Evolutionary conservation across 1,284 basidiomycete genomes (phyloP).

Genomic region (Earliella scabrosa): DNA sequence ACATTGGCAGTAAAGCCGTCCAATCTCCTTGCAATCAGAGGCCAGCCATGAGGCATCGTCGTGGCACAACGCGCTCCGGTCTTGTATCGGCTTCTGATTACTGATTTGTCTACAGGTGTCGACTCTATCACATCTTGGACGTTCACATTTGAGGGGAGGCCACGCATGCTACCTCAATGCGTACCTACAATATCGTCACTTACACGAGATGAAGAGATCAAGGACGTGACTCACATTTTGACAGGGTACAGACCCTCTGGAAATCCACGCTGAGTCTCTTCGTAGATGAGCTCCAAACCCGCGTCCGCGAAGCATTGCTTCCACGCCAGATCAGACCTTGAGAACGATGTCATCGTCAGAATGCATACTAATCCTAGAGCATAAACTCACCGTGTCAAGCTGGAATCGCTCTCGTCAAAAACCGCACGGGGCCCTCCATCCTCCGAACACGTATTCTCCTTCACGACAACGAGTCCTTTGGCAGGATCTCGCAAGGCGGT

Average conservation of each 20-base stretch:
- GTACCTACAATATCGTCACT: constrained; percentile 49
- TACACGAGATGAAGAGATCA: not conserved
- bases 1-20: no score
- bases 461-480: constrained; percentile 77
- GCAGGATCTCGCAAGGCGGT: constrained; percentile 54
- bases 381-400: constrained; percentile 73
- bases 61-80: no score
- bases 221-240: no score
- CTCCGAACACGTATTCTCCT: constrained; percentile 88
- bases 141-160: no score
- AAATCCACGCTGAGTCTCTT: constrained; percentile 80
- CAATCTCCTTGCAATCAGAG: no score
- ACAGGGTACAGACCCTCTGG: constrained; percentile 82
- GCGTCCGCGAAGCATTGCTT: constrained; percentile 73
- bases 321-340: constrained; percentile 85
- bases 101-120: no score
- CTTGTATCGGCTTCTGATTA: no score
- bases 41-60: no score
- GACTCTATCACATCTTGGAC: no score
- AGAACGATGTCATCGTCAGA: not conserved
- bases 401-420: constrained; percentile 89
- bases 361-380: not conserved
- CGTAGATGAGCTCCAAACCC: constrained; percentile 67
- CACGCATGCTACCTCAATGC: constrained; percentile 48
- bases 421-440: constrained; percentile 55